Evolutionary conservation across 352 stramenopile species (phyloP), one percentile per base, ranked within the genome.

Genomic region (Albugo laibachii): DNA sequence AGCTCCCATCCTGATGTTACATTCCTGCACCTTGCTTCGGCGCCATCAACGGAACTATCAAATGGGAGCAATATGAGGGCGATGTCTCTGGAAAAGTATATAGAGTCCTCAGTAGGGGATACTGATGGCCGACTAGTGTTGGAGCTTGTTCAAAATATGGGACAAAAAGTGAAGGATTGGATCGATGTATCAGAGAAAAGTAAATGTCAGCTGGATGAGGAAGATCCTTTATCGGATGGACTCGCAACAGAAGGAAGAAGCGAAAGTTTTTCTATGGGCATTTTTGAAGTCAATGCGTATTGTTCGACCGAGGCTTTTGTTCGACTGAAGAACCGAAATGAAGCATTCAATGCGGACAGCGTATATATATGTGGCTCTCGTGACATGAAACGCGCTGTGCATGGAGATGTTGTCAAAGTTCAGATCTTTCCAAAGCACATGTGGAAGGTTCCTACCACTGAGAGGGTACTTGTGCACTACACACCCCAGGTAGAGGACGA

Each of bases 351-450:
- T 31, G 8, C 24, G 3, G 24, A 31, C 3, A 31, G 56, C 87
- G 0, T 79, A 69, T 49, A 76, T 73, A 20, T 68, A 70, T 19
- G 64, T 78, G 44, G 66, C 92, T 50, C 88, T 97, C 54, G 99
- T 31, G 24, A 31, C 24, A 31, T 31, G 24, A 31, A 99, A 66
- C 81, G 96, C 45, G 94, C 93, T 3, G 68, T 99, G 1, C 94
- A 99, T 58, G 95, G 95, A 20, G 96, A 99, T 67, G 59, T 94
- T 11, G 95, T 99, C 12, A 89, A 83, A 2, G 76, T 99, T 16
- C 65, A 95, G 49, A 57, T 98, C 34, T 63, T 97, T 36, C 63
- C 79, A 0, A 59, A 88, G 21, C 50, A 58, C 10, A 53, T 83
- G 27, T 97, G 87, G 87, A 56, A 77, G 13, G 56, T 46, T 19